phyloP scores from a whole-genome alignment of 495 filamentous ascomycete species.

The Elaphomyces granulatus region DNA sequence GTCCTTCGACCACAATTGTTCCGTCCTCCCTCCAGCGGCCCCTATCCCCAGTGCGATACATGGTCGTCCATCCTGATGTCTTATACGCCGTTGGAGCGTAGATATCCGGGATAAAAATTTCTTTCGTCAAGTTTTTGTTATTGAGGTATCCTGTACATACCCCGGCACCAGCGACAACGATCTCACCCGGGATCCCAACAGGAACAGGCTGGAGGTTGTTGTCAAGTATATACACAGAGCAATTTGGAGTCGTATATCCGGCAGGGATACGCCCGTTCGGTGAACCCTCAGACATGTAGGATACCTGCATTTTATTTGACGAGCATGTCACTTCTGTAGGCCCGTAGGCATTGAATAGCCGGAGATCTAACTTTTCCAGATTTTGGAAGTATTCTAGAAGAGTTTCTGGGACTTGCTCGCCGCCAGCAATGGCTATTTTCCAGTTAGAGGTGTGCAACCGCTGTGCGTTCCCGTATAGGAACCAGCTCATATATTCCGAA shows the following conservation, averaged over 20 bases:
- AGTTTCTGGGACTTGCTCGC: constrained; percentile 9
- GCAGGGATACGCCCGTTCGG: neutral
- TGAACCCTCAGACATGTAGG: constrained; percentile 2
- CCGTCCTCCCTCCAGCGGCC: constrained; percentile 14
- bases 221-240: constrained; percentile 32
- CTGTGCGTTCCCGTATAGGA: constrained; percentile 14
- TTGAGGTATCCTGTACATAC: constrained; percentile 27
- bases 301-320: constrained; percentile 10
- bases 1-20: constrained; percentile 20
- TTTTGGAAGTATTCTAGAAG: constrained; percentile 11
- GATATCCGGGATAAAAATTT: constrained; percentile 22
- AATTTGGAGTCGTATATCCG: constrained; percentile 26
- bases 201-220: constrained; percentile 21
- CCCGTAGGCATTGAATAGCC: constrained; percentile 21
- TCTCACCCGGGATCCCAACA: constrained; percentile 26
- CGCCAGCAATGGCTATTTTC: constrained; percentile 8
- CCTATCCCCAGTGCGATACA: constrained; percentile 31
- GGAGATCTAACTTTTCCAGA: constrained; percentile 10
- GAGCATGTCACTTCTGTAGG: constrained; percentile 19
- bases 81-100: constrained; percentile 8
- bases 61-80: neutral
- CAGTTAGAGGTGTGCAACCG: neutral
- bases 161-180: constrained; percentile 28
- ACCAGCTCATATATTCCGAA: constrained; percentile 25
- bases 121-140: constrained; percentile 12